Base-by-base conservation (phyloP, 2,329 filamentous ascomycete species). In the Fusarium globosum region DNA sequence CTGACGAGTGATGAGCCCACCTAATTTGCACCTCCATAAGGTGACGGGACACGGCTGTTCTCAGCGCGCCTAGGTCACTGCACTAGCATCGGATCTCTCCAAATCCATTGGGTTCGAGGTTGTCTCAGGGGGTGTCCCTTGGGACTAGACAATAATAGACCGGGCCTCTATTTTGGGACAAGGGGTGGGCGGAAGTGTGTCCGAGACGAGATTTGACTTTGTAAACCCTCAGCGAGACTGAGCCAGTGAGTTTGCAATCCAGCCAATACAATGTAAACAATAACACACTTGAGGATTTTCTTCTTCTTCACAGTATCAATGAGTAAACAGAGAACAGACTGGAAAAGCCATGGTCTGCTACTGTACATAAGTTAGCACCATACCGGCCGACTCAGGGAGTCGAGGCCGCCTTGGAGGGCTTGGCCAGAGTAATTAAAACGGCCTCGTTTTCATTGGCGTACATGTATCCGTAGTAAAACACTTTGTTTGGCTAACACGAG, bases 121-220 rank as follows among this genome's bases (percentile, higher is more conserved):
- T 69, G 76, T 78, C 75, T 78, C 76, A 78, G 76, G 76, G 74
- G 76, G 69, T 75, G 63, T 51, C 69, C 70, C 72, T 38, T 67
- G 60, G 65, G 64, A 23, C 68, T 52, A 75, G 75, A 72, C 73
- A 76, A 65, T 75, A 76, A 76, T 74, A 69, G 64, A 68, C 60
- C 39, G 52, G 39, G 64, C 39, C 65, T 39, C 55, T 55, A 49
- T 68, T 61, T 67, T 60, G 64, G 65, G 56, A 52, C 66, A 61
- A 67, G 51, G 58, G 51, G 53, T 69, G 68, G 65, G 68, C 64
- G 64, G 65, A 61, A 43, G 69, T 69, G 42, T 65, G 73, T 71
- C 73, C 74, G 69, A 77, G 76, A 68, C 72, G 18, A 49, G 55
- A 58, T 23, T 20, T 65, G 55, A 58, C 33, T 20, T 65, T 58